These are phyloP conservation scores for Wallacemonas sp. DNA, from an alignment of 208 protist species.

Conservation along the genomic window DNA sequence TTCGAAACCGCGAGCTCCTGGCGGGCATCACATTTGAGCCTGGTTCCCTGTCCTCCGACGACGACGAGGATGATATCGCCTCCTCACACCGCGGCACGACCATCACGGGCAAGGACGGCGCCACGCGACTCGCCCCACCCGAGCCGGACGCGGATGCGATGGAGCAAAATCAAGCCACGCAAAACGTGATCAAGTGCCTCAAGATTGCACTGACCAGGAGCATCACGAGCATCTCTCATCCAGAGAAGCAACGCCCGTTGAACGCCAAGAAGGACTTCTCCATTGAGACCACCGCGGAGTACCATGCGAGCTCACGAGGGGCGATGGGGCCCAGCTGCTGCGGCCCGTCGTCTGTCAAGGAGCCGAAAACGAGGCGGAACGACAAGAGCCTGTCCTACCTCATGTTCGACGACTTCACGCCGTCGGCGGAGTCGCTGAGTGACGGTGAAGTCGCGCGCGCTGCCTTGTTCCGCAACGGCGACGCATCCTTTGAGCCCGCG, in stretches of 20 bases:
- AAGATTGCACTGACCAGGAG: slow-evolving; percentile 75
- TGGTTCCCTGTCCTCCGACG: slow-evolving; percentile 23
- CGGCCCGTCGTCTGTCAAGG: slow-evolving; percentile 23
- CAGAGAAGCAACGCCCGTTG: slow-evolving; percentile 79
- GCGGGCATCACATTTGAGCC: slow-evolving; percentile 67
- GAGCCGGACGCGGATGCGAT: not conserved
- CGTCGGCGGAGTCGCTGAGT: slow-evolving; percentile 2
- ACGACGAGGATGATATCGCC: slow-evolving; percentile 18
- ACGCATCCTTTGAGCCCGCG: not conserved
- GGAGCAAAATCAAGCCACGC: slow-evolving; percentile 48
- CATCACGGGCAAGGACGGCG: slow-evolving; percentile 25
- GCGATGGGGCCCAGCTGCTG: slow-evolving; percentile 27
- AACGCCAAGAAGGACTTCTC: slow-evolving; percentile 82
- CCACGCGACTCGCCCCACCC: not conserved
- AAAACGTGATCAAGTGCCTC: slow-evolving; percentile 75
- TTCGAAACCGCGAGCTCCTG: slow-evolving; percentile 65
- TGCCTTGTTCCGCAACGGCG: not conserved
- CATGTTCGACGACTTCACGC: slow-evolving; percentile 5
- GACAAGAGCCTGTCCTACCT: not conserved
- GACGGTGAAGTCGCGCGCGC: slow-evolving; percentile 16
- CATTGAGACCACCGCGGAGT: slow-evolving; percentile 66
- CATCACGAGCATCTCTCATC: slow-evolving; percentile 81
- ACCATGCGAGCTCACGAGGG: slow-evolving; percentile 18
- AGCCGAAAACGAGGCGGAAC: not conserved
- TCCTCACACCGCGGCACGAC: not conserved